Evolutionary conservation across 768 basidiomycete genomes (phyloP), one percentile per base, ranked within the genome.

Genomic region (Fistulinella prunicolor): DNA sequence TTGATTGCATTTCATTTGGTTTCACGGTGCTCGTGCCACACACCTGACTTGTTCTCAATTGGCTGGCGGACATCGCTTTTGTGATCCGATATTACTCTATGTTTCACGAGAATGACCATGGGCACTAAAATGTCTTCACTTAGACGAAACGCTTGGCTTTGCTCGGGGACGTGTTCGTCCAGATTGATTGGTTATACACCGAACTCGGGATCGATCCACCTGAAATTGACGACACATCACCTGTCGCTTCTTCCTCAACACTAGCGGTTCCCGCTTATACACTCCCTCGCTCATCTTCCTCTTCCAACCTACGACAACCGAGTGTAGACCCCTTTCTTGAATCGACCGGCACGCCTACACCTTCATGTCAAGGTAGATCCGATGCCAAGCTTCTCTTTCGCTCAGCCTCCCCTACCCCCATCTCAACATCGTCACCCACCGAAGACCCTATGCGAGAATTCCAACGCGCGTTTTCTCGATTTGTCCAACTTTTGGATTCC

Each of bases 111-210:
- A n/a, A 21, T 28, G n/a, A n/a, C n/a, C n/a, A n/a, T n/a, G n/a
- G n/a, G n/a, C 42, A 44, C 42, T 50, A 38, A 49, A 46, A 10
- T 5, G 12, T 40, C 30, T 30, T 36, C n/a, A 36, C 39, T 6
- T 51, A 90, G 88, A 68, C 75, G 22, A 87, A 85, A 61, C 83
- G 89, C 22, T 73, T 88, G 28, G 71, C 74, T 41, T 75, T 84
- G 44, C 72, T 93, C 20, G 80, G 82, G 7, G 68, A 70, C 9
- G 74, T 79, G 26, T 81, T 93, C 53, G 67, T 82, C 10, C 86
- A 92, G 46, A 83, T 94, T 28, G 88, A 92, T 62, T 88, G 84
- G 80, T 69, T 94, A 14, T 80, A 91, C 56, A 76, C 80, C 22
- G 91, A 95, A 62, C 80, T 97, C 6, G 93, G 89, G 21, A 79